Base-by-base conservation (phyloP, 1,139 yeast species). In the Lodderomyces margitis region DNA sequence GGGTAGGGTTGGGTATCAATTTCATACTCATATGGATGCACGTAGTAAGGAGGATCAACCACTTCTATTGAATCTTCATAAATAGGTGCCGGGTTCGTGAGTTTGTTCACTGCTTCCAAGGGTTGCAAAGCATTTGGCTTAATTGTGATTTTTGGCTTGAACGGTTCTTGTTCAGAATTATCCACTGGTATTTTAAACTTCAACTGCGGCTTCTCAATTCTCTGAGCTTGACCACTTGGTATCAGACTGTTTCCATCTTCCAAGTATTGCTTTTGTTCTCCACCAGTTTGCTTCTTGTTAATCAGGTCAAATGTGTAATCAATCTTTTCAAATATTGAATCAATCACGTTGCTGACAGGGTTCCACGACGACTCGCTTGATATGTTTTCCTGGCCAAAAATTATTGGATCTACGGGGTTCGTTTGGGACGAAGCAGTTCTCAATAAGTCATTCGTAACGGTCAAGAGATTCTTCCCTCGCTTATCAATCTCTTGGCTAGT, bases 1-100 rank as follows among this genome's bases (percentile, higher is more conserved):
- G 95, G 95, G 57, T 87, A 91, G 37, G 80, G 80, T 46, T 81
- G 86, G 30, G 72, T 64, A 52, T 74, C 74, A 33, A 94, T 92
- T 61, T 94, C 98, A 37, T 66, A 61, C 44, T 71, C 79, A 55
- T 94, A 94, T 0, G 99, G 99, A 42, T 94, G 95, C 8, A 74
- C 73, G 56, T 80, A 85, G 58, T 81, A 87, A 3, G 78, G 70
- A 3, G 87, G 86, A 24, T 67, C 66, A 10, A 65, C 62, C 3
- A 55, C 64, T 10, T 59, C 66, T 49, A 72, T 42, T 61, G 74
- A 19, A 64, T 68, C 50, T 53, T 64, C 54, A 59, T 60, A 43
- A 1, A 45, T 46, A 1, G 56, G 57, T 10, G 52, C 55, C 0
- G 69, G 66, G 27, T 54, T 54, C 7, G 54, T 48, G 25, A 86